Conservation (phyloP, 2,329 filamentous ascomycete species). For the Ceratocystis cacaofunesta region DNA sequence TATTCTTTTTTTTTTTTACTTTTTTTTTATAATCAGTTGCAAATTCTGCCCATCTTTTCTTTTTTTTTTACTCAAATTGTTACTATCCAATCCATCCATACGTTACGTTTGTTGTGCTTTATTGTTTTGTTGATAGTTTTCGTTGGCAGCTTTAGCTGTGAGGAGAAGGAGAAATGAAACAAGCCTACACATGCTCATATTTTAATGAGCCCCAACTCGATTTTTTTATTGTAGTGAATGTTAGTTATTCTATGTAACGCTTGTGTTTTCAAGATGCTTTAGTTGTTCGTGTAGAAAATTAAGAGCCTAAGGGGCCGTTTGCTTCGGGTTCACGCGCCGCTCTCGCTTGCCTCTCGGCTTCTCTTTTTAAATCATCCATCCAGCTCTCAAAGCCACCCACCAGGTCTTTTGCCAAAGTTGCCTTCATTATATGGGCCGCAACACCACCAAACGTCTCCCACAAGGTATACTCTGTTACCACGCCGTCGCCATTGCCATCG, state of each 20-base stretch:
- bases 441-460: conserved; percentile 34
- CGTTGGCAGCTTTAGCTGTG: not conserved
- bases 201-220: no score
- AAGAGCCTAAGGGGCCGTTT: no score
- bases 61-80: not conserved
- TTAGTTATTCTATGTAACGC: no score
- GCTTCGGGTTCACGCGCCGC: no score
- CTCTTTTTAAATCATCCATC: conserved; percentile 27
- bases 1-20: not conserved
- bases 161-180: not conserved
- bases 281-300: no score
- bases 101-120: not conserved
- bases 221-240: no score
- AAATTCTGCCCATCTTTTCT: not conserved
- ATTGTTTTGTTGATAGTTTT: not conserved
- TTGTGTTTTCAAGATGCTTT: no score
- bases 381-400: conserved; percentile 27
- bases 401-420: conserved; percentile 23
- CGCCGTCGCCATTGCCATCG: conserved; percentile 16
- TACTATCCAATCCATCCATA: not conserved
- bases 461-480: conserved; percentile 26
- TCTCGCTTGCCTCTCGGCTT: not conserved
- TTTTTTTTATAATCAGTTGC: not conserved
- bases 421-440: conserved; percentile 25
- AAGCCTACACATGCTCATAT: no score